Conservation (phyloP, 2,329 filamentous ascomycete genomes). For the Cercospora sp. region DNA sequence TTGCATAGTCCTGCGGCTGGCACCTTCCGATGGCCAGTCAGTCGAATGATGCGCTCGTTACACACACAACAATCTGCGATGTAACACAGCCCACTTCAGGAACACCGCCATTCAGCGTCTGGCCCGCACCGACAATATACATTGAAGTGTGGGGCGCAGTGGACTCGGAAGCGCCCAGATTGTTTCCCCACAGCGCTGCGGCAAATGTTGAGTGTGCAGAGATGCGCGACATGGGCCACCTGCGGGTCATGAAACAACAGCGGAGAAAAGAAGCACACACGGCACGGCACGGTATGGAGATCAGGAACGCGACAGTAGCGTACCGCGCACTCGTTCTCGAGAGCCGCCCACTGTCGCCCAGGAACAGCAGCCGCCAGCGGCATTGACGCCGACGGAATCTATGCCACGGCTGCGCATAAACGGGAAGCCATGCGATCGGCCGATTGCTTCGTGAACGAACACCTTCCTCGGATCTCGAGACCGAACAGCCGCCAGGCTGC, state of each 20-base stretch:
- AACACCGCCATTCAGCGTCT: conserved; percentile 5
- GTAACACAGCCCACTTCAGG: conserved; percentile 12
- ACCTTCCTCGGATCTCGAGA: neutral
- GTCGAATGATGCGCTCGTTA: conserved; percentile 3
- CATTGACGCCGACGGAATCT: neutral
- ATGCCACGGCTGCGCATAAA: conserved; percentile 10
- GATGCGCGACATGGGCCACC: conserved; percentile 20
- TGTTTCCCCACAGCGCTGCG: conserved; percentile 14
- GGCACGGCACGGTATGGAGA: conserved; percentile 32
- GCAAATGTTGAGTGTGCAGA: conserved; percentile 8
- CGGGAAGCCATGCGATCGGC: conserved; percentile 8
- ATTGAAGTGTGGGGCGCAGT: neutral
- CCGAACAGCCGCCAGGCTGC: neutral
- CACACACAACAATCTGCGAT: neutral
- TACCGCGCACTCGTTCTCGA: conserved; percentile 17
- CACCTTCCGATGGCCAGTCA: neutral
- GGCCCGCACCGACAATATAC: conserved; percentile 7
- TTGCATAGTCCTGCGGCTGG: neutral
- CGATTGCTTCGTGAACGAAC: conserved; percentile 1
- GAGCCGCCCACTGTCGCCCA: neutral
- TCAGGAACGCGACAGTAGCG: conserved; percentile 39
- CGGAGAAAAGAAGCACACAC: conserved; percentile 21
- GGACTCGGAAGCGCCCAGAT: neutral
- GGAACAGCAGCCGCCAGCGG: neutral
- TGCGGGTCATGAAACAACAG: conserved; percentile 31